Percentiles rank a stretch among this genome's conserved stretches.
These are phyloP conservation scores for Colletotrichum viniferum DNA, from an alignment of 2,329 filamentous ascomycete genomes.

Conservation along the genomic window DNA sequence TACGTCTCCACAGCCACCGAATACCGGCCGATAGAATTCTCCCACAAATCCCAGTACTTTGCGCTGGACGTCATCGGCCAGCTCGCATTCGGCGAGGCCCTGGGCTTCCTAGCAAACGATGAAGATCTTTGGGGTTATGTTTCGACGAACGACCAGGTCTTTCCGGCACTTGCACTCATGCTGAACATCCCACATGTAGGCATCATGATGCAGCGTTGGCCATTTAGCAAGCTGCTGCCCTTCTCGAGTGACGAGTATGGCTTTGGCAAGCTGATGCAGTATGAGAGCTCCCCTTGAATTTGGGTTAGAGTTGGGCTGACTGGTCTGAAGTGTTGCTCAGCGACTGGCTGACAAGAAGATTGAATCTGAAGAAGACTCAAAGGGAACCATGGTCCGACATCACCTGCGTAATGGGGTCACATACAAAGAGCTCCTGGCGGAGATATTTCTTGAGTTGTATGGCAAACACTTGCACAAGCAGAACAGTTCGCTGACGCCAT, in stretches of 20 bases:
- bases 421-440: conserved; percentile 28
- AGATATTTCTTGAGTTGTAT: conserved; percentile 25
- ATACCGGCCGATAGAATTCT: conserved; percentile 15
- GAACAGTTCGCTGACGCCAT: neutral
- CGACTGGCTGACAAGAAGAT: conserved; percentile 28
- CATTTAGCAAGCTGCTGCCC: conserved; percentile 25
- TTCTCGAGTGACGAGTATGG: conserved; percentile 33
- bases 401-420: conserved; percentile 30
- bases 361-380: conserved; percentile 24
- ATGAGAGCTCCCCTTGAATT: neutral
- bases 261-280: conserved; percentile 34
- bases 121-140: conserved; percentile 27
- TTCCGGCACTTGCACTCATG: conserved; percentile 19
- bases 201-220: conserved; percentile 22
- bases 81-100: conserved; percentile 28
- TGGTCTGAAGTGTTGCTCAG: conserved; percentile 26
- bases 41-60: conserved; percentile 19
- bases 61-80: conserved; percentile 30
- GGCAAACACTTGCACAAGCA: accelerated
- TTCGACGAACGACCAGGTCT: conserved; percentile 9
- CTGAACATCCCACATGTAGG: conserved; percentile 28
- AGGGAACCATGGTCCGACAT: conserved; percentile 32
- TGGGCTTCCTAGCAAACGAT: conserved; percentile 29
- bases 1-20: neutral
- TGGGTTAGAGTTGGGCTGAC: neutral